Percentiles rank a stretch among this genome's conserved stretches.
Evolutionary conservation across 768 basidiomycete genomes (phyloP).

Genomic region (Strobilomyces echinocephalus): DNA sequence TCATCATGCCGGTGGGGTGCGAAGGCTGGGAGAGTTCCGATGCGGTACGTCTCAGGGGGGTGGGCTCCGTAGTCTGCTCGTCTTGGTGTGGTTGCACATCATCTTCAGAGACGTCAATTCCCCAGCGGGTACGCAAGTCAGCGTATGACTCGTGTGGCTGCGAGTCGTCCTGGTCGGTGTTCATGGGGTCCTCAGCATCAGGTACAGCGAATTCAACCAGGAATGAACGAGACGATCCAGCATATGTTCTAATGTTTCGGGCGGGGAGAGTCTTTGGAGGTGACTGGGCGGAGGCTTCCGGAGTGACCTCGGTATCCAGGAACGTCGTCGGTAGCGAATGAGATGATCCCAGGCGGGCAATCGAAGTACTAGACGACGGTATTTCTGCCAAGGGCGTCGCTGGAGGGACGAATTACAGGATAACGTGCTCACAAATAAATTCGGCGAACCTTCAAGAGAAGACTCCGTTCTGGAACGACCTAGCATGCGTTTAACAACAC

Average conservation of each 20-base stretch:
- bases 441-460: slow-evolving; percentile 32
- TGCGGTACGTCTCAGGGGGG: slow-evolving; percentile 14
- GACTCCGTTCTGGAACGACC: slow-evolving; percentile 63
- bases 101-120: slow-evolving; percentile 75
- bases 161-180: slow-evolving; percentile 44
- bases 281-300: slow-evolving; percentile 22
- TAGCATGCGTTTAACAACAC: slow-evolving; percentile 68
- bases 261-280: slow-evolving; percentile 25
- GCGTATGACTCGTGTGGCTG: slow-evolving; percentile 67
- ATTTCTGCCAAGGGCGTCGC: not conserved
- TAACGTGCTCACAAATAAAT: not conserved
- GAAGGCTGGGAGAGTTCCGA: slow-evolving; percentile 36
- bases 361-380: not conserved
- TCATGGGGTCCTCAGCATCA: slow-evolving; percentile 24
- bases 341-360: slow-evolving; percentile 22
- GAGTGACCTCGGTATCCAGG: slow-evolving; percentile 23
- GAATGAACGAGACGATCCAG: slow-evolving; percentile 76
- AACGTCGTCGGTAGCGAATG: slow-evolving; percentile 20
- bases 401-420: not conserved
- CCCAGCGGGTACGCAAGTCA: slow-evolving; percentile 72
- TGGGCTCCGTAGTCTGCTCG: not conserved
- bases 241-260: slow-evolving; percentile 59
- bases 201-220: slow-evolving; percentile 54
- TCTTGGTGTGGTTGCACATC: slow-evolving; percentile 43
- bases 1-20: slow-evolving; percentile 59